phyloP scores from a whole-genome alignment of 2,329 filamentous ascomycete genomes.

The Aspergillus amoenus region DNA sequence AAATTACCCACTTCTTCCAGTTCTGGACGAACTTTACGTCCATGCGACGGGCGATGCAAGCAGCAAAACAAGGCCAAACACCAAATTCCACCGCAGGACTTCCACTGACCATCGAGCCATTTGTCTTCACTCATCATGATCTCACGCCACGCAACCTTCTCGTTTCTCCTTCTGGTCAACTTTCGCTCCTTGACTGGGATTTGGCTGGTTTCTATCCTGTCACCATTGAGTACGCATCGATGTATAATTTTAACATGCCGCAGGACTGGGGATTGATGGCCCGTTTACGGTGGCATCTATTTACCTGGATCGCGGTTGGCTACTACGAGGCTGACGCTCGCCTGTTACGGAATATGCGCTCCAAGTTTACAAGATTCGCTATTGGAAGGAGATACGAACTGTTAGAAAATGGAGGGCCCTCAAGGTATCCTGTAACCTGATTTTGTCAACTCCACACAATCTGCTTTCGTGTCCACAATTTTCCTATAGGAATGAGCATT shows the following conservation, averaged over 20 bases:
- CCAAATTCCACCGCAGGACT: background rate
- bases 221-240: conserved; percentile 19
- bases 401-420: background rate
- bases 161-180: conserved; percentile 14
- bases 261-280: conserved; percentile 18
- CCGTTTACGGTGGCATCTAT: conserved; percentile 68
- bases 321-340: background rate
- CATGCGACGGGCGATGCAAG: conserved; percentile 14
- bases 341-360: background rate
- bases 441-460: background rate
- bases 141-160: conserved; percentile 21
- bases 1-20: conserved; percentile 18
- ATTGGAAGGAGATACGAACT: background rate
- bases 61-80: background rate
- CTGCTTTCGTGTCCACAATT: no score
- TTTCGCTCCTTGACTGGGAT: conserved; percentile 20
- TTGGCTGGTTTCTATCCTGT: conserved; percentile 17
- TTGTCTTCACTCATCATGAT: conserved; percentile 22
- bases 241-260: conserved; percentile 19
- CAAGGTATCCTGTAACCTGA: background rate
- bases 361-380: background rate
- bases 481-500: no score
- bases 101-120: conserved; percentile 1
- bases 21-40: conserved; percentile 23
- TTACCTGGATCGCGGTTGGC: conserved; percentile 27